These are phyloP conservation scores for Nepenthes mirabilis DNA, from an alignment of 148 eudicot genomes.

Conservation along the genomic window DNA sequence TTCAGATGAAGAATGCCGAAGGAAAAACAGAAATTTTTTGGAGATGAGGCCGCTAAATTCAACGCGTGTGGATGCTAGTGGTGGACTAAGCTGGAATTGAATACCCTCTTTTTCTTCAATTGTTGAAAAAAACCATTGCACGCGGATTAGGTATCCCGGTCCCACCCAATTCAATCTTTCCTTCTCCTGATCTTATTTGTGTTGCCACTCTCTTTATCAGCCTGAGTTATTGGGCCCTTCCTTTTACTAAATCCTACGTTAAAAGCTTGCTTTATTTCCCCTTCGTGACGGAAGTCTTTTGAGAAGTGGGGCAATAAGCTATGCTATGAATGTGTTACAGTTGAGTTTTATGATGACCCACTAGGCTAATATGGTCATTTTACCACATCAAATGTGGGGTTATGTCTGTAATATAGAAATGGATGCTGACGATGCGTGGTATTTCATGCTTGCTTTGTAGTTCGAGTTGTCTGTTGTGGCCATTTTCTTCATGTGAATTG, in stretches of 20 bases:
- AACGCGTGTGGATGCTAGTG: conserved; percentile 22
- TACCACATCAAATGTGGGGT: background rate
- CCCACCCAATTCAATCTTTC: too few species aligned
- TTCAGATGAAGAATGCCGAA: conserved; percentile 9
- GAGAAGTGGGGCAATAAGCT: background rate
- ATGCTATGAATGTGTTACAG: background rate
- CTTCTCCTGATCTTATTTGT: too few species aligned
- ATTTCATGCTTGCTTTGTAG: background rate
- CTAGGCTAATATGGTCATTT: background rate
- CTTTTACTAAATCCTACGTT: too few species aligned
- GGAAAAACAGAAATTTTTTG: conserved; percentile 24
- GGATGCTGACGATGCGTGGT: background rate
- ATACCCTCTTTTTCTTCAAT: background rate
- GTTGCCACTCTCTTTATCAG: too few species aligned
- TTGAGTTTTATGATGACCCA: conserved; percentile 2
- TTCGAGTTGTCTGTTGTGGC: background rate
- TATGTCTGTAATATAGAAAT: background rate
- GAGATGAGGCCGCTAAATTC: conserved; percentile 20
- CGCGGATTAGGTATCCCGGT: conserved; percentile 36
- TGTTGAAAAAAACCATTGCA: conserved; percentile 15
- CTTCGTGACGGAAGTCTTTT: background rate
- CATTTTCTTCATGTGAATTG: too few species aligned
- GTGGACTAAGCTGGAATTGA: too few species aligned
- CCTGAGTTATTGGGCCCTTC: conserved; percentile 10
- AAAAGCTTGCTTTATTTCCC: too few species aligned